Evolutionary conservation across 169 alveolate species (phyloP).

Genomic region (Miamiensis avidus): DNA sequence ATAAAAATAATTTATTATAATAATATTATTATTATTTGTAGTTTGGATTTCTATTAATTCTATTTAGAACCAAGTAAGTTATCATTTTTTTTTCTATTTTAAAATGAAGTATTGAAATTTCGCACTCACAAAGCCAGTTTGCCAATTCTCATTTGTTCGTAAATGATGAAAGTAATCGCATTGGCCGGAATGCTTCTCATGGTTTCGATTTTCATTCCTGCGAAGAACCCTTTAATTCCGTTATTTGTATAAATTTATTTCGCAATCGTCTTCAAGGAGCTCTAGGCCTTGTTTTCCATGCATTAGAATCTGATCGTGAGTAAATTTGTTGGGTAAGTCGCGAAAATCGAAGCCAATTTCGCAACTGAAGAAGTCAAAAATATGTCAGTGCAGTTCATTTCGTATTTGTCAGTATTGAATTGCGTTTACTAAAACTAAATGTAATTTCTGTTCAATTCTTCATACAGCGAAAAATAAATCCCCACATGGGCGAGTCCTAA

Average conservation of each 20-base stretch:
- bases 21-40: no score
- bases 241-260: constrained; percentile 30
- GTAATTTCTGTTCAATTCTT: constrained; percentile 28
- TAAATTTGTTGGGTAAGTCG: constrained; percentile 51
- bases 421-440: constrained; percentile 16
- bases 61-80: no score
- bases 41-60: no score
- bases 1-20: no score
- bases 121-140: no score
- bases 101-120: no score
- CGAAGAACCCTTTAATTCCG: constrained; percentile 47
- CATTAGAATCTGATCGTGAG: constrained; percentile 42
- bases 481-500: constrained; percentile 44
- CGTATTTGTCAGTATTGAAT: constrained; percentile 16
- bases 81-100: no score
- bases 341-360: constrained; percentile 33
- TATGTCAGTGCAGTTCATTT: constrained; percentile 25
- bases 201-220: constrained; percentile 35
- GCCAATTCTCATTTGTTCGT: neutral
- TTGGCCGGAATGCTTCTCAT: constrained; percentile 20
- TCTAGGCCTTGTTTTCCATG: constrained; percentile 2
- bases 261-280: neutral
- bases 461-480: constrained; percentile 52
- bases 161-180: constrained; percentile 5
- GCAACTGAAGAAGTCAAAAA: constrained; percentile 30